Percentiles rank a stretch among this genome's conserved stretches.
These are phyloP conservation scores for Coprinellus aureogranulatus DNA, from an alignment of 768 basidiomycete species.

Conservation along the genomic window DNA sequence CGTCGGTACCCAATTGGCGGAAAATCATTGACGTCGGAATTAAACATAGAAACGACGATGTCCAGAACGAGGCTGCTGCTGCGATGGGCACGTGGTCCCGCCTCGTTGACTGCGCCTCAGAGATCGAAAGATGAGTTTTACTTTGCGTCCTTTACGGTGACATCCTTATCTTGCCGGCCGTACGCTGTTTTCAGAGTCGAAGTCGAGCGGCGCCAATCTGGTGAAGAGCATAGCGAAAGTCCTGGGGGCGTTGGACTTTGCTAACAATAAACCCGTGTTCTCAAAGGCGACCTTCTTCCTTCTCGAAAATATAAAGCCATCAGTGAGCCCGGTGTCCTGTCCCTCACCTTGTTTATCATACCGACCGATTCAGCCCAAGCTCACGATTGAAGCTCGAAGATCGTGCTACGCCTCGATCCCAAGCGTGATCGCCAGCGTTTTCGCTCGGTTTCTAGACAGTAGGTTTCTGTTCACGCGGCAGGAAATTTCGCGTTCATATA, in stretches of 20 bases:
- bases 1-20: constrained; percentile 61
- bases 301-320: constrained; percentile 53
- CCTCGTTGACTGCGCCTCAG: constrained; percentile 59
- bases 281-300: constrained; percentile 56
- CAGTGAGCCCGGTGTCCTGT: constrained; percentile 37
- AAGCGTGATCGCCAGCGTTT: constrained; percentile 45
- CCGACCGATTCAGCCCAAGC: constrained; percentile 20
- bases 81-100: constrained; percentile 70
- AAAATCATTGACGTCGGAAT: constrained; percentile 68
- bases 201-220: constrained; percentile 44
- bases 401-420: constrained; percentile 46
- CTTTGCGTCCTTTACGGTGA: constrained; percentile 7
- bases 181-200: constrained; percentile 68
- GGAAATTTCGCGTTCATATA: constrained; percentile 9
- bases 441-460: constrained; percentile 45
- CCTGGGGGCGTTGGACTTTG: constrained; percentile 69
- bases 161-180: constrained; percentile 5
- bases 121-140: constrained; percentile 71
- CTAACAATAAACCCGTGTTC: constrained; percentile 51
- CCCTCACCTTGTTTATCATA: constrained; percentile 15
- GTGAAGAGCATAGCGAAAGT: constrained; percentile 75
- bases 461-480: constrained; percentile 22
- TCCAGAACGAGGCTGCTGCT: constrained; percentile 75
- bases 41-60: constrained; percentile 58
- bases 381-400: constrained; percentile 38